These are phyloP conservation scores for Penicillium dipodomyicola DNA, from an alignment of 495 filamentous ascomycete genomes.

Conservation along the genomic window DNA sequence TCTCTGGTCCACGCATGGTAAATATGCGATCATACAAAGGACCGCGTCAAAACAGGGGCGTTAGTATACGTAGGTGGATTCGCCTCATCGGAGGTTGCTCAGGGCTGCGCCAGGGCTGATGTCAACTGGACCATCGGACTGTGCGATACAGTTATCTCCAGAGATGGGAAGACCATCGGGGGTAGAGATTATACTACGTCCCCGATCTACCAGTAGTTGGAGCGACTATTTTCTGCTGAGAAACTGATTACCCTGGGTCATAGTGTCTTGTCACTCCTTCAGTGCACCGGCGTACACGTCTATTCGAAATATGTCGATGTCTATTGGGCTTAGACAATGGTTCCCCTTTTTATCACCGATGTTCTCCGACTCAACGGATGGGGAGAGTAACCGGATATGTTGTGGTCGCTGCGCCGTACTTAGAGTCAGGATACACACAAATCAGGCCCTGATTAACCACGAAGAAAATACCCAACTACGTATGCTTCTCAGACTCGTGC, in stretches of 20 bases:
- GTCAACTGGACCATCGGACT: background rate
- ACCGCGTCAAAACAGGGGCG: background rate
- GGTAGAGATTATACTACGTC: background rate
- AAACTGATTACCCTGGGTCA: background rate
- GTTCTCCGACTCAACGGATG: background rate
- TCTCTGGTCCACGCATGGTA: background rate
- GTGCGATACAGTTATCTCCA: background rate
- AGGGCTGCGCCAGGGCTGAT: background rate
- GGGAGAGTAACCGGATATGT: background rate
- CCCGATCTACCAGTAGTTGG: background rate
- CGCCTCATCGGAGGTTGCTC: background rate
- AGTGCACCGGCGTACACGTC: background rate
- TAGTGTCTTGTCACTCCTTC: background rate
- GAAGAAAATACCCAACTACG: background rate
- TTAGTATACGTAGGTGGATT: background rate
- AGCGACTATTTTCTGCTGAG: background rate
- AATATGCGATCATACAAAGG: background rate
- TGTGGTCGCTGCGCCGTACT: constrained; percentile 5
- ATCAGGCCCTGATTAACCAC: background rate
- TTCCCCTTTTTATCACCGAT: background rate
- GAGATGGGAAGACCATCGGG: background rate
- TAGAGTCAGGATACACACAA: background rate
- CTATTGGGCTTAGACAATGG: background rate
- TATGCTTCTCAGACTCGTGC: background rate
- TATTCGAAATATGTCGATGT: background rate